Percentiles rank a stretch among this genome's conserved stretches.
These are phyloP conservation scores for Linnemannia zychae DNA, from an alignment of 192 early-diverging fungal genomes.

Conservation along the genomic window DNA sequence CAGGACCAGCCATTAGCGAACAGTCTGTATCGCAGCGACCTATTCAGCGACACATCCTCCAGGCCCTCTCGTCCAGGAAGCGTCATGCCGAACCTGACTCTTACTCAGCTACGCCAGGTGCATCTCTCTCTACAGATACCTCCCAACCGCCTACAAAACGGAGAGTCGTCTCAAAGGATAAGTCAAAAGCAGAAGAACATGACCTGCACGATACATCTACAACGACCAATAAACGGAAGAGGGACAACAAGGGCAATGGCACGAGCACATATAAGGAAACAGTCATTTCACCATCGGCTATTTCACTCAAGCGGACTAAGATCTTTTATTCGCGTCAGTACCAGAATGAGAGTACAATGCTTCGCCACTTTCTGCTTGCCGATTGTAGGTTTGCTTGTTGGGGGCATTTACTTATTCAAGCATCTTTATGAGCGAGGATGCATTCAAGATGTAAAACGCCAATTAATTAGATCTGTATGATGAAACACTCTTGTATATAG, in stretches of 20 bases:
- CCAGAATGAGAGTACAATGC: constrained; percentile 21
- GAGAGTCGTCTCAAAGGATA: not conserved
- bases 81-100: not conserved
- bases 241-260: not conserved
- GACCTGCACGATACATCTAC: not conserved
- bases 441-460: too few species aligned
- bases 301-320: constrained; percentile 25
- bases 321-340: constrained; percentile 31
- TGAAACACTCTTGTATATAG: not conserved
- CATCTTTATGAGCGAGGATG: too few species aligned
- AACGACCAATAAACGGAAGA: not conserved
- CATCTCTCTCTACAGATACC: not conserved
- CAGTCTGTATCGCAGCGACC: constrained; percentile 12
- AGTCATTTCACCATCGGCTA: not conserved
- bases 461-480: not conserved
- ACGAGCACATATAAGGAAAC: not conserved
- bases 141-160: not conserved
- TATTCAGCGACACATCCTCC: constrained; percentile 1
- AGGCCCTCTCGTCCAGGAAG: constrained; percentile 20
- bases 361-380: constrained; percentile 21
- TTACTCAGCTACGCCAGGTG: not conserved
- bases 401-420: not conserved
- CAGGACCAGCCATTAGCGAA: constrained; percentile 38
- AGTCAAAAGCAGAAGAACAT: not conserved
- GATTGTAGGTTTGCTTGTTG: constrained; percentile 8